Evolutionary conservation across 1,284 basidiomycete genomes (phyloP).

Genomic region (Puccinia hordei): DNA sequence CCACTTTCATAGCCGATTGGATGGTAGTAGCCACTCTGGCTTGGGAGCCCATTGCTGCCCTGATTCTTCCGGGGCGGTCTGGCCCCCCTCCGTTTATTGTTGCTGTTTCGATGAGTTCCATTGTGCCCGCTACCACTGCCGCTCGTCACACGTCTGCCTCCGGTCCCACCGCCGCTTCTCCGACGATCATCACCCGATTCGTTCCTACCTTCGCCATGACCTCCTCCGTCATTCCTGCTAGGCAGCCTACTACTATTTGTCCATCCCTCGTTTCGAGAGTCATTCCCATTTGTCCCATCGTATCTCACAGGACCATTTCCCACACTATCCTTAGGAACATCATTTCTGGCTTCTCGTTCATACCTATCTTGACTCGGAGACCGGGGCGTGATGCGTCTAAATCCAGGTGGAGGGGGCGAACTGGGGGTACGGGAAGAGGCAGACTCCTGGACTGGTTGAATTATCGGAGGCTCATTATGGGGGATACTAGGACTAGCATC

Average conservation of each 20-base stretch:
- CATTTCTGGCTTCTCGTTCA: constrained; percentile 10
- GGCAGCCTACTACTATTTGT: not conserved
- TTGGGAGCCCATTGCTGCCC: not conserved
- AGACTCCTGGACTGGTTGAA: not conserved
- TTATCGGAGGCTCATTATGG: not conserved
- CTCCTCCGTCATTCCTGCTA: constrained; percentile 6
- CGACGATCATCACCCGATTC: constrained; percentile 13
- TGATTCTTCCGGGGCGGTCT: constrained; percentile 14
- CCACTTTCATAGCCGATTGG: constrained; percentile 24
- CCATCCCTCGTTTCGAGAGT: constrained; percentile 21
- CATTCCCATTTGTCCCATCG: constrained; percentile 4
- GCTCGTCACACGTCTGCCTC: constrained; percentile 1
- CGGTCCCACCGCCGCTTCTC: not conserved
- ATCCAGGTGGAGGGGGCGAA: constrained; percentile 37
- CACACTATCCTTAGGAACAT: not conserved
- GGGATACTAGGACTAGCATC: constrained; percentile 21
- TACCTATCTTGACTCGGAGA: constrained; percentile 32
- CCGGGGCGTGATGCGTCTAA: constrained; percentile 27
- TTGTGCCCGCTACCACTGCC: constrained; percentile 24
- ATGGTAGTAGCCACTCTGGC: constrained; percentile 22
- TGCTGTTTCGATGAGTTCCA: constrained; percentile 1
- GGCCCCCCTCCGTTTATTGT: not conserved
- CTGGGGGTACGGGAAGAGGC: not conserved
- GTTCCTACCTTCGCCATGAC: not conserved
- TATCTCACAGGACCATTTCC: not conserved